Base-by-base conservation (phyloP, 306 rosid genomes). In the Vigna radiata region DNA sequence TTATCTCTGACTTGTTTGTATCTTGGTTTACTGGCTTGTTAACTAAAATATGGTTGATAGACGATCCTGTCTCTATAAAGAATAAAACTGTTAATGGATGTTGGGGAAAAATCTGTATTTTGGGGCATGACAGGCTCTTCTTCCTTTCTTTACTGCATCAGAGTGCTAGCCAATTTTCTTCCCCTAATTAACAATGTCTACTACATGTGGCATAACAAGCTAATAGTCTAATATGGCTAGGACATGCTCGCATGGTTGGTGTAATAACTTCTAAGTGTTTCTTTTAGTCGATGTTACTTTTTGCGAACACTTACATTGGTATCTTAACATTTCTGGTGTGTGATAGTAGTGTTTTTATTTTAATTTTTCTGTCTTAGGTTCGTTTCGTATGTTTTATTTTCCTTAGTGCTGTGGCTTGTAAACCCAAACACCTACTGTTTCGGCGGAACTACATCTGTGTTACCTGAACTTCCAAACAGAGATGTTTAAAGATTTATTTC, bases 81-180 rank as follows among this genome's bases (percentile, higher is more conserved):
- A 75, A 75, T 39, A 59, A 73, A 59, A 58, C 3, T 43, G 43
- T 67, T 65, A 48, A 37, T 64, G 73, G 41, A 29, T 7, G 58
- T 43, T 3, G 62, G 27, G 21, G 33, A 18, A 65, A 76, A 64
- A 13, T 33, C 54, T 50, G 14, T 58, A 25, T 25, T 25, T 25
- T 25, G 59, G 25, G 73, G 58, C 12, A 27, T 33, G 31, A 33
- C 2, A 19, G 37, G 65, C 37, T 53, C 19, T 3, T 18, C 21
- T 52, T 33, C 25, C 29, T 50, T 71, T 17, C 25, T 25, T 50
- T 52, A n/a, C 25, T 49, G 15, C 37, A 21, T 15, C 19, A 48
- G 60, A 44, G 49, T 5, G 60, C n/a, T 17, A 50, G 54, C 47
- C 62, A 31, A 17, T 44, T 12, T 44, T 27, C 75, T 48, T 70